Evolutionary conservation across 2,329 filamentous ascomycete species (phyloP).

Genomic region (Sporothrix luriei): DNA sequence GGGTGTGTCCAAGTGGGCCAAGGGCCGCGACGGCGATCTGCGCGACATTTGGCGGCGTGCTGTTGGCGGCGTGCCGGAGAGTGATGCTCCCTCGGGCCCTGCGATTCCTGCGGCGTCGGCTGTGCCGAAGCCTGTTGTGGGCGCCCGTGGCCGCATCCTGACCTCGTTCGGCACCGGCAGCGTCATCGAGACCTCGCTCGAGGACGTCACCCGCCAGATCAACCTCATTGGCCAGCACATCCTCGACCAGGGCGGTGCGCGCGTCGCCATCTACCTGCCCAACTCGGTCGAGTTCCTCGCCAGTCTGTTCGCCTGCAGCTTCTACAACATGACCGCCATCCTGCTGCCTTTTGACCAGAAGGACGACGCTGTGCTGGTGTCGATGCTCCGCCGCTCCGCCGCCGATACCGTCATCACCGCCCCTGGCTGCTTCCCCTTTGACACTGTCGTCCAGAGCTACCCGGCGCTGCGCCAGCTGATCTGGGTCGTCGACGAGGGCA

Average conservation of each 20-base stretch:
- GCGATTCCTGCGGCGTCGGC: not conserved
- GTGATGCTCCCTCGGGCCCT: slow-evolving; percentile 52
- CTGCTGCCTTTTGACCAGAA: slow-evolving; percentile 81
- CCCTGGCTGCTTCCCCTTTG: slow-evolving; percentile 83
- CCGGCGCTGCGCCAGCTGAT: slow-evolving; percentile 74
- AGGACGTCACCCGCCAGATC: slow-evolving; percentile 80
- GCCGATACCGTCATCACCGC: slow-evolving; percentile 82
- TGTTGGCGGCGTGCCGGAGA: slow-evolving; percentile 63
- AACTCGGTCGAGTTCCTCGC: slow-evolving; percentile 89
- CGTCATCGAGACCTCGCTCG: slow-evolving; percentile 70
- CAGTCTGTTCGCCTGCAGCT: slow-evolving; percentile 82
- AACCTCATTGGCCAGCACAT: slow-evolving; percentile 80
- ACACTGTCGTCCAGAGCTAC: slow-evolving; percentile 66
- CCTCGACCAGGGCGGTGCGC: slow-evolving; percentile 69
- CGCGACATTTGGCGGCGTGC: slow-evolving; percentile 86
- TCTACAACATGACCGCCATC: slow-evolving; percentile 83
- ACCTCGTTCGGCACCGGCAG: slow-evolving; percentile 78
- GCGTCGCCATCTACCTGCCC: slow-evolving; percentile 85
- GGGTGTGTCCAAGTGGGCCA: slow-evolving; percentile 77
- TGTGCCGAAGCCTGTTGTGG: not conserved
- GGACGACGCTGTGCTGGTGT: slow-evolving; percentile 63
- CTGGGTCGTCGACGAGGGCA: slow-evolving; percentile 92
- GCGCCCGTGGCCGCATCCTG: slow-evolving; percentile 64
- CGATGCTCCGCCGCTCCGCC: slow-evolving; percentile 70
- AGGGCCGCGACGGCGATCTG: slow-evolving; percentile 83